These are phyloP conservation scores for Perkinsela sp. DNA, from an alignment of 208 protist species.

Conservation along the genomic window DNA sequence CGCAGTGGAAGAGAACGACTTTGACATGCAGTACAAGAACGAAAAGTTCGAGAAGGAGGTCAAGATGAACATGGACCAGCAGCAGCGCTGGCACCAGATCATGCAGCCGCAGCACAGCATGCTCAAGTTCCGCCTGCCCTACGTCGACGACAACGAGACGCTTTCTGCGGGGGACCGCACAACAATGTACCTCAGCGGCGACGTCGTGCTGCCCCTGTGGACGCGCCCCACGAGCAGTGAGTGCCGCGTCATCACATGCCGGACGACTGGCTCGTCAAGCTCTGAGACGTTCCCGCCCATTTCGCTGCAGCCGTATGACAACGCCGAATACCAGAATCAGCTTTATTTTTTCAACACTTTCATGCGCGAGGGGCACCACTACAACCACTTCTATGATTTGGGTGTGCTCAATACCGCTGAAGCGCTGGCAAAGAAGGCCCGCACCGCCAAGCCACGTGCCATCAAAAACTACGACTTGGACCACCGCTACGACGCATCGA, in stretches of 20 bases:
- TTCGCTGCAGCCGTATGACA: conserved; percentile 8
- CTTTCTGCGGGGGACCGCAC: conserved; percentile 10
- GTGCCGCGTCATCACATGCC: conserved; percentile 51
- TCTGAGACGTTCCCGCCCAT: conserved; percentile 28
- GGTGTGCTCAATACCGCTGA: conserved; percentile 6
- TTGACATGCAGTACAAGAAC: neutral
- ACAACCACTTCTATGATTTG: conserved; percentile 30
- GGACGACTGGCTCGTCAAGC: conserved; percentile 21
- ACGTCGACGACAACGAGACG: conserved; percentile 26
- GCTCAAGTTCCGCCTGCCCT: conserved; percentile 84
- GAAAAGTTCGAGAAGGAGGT: conserved; percentile 64
- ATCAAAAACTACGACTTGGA: conserved; percentile 25
- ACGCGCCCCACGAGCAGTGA: conserved; percentile 78
- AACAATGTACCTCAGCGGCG: conserved; percentile 27
- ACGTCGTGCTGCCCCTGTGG: conserved; percentile 72
- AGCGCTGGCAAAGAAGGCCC: neutral
- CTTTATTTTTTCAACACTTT: conserved; percentile 81
- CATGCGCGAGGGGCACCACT: conserved; percentile 57
- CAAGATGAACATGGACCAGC: conserved; percentile 57
- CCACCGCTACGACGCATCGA: conserved; percentile 69
- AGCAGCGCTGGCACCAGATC: conserved; percentile 65
- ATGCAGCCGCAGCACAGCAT: conserved; percentile 53
- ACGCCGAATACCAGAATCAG: conserved; percentile 39
- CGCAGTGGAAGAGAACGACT: conserved; percentile 4
- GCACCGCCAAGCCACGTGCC: conserved; percentile 1